Evolutionary conservation across 441 rosid species (phyloP), one percentile per base, ranked within the genome.

Genomic region (Brassica balearica): DNA sequence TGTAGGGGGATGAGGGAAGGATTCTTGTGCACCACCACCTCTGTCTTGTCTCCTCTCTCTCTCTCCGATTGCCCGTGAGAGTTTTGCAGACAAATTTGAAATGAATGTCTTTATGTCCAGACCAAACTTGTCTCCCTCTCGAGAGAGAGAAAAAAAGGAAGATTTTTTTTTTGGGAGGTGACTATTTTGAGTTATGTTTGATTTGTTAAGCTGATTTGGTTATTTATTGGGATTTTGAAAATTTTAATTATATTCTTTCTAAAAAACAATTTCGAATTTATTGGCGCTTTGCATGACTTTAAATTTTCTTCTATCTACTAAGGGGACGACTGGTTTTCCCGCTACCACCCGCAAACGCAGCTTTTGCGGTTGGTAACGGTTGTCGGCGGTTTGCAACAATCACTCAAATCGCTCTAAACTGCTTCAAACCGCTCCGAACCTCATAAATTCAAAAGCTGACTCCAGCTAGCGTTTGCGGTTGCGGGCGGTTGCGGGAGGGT

Each of bases 1-100:
- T 77, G 81, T 71, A 84, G 78, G 79, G 79, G 43, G 90, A 86
- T 84, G 75, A 76, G 78, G 71, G 81, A 83, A 81, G 86, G 88
- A 72, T 51, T 74, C 92, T 83, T 74, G 83, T 84, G 74, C 78
- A 69, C 68, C 74, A 71, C 68, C 76, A 81, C 79, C 63, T 74
- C 78, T 71, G 63, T 51, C 65, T 73, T 73, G 67, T 51, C 68
- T 73, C 77, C 83, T 74, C 78, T 77, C 84, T 34, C 38, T 19
- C 19, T 65, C 71, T 55, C 74, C 25, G 51, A 70, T 56, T 51
- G 55, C 81, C 53, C 78, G 77, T 77, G 80, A 76, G 78, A 71
- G 68, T 76, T 76, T 72, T 76, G 32, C 80, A 76, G 83, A 80
- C 83, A 67, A 53, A 25, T 59, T 59, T 48, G 80, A 76, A 76